Conservation (phyloP, 345 rosid genomes). For the Sapria himalayana region DNA sequence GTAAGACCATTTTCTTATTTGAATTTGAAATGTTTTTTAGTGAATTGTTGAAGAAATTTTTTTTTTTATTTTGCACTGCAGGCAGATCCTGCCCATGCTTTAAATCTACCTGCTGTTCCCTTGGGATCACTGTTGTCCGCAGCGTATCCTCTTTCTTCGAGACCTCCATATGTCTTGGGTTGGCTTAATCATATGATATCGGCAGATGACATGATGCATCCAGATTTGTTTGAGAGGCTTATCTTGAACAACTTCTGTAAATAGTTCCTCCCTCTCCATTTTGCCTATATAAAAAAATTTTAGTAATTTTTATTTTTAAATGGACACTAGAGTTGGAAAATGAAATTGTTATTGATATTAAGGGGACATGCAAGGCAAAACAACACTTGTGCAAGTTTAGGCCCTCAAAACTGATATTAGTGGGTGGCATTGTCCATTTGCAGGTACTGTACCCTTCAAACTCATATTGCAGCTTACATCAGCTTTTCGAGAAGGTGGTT, state of each 20-base stretch:
- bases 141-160: conserved; percentile 65
- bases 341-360: too few relatives aligned
- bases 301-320: too few relatives aligned
- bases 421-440: conserved; percentile 5
- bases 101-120: conserved; percentile 88
- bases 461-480: conserved; percentile 81
- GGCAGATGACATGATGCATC: conserved; percentile 93
- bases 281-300: too few relatives aligned
- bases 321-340: too few relatives aligned
- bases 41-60: conserved; percentile 4
- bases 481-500: conserved; percentile 67
- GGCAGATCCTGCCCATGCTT: conserved; percentile 97
- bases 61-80: conserved; percentile 13
- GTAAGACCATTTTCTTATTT: conserved; percentile 21
- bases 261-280: conserved; percentile 12
- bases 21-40: conserved; percentile 4
- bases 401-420: too few relatives aligned
- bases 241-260: conserved; percentile 81
- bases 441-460: conserved; percentile 87
- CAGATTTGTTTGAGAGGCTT: conserved; percentile 73
- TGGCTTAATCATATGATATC: conserved; percentile 81
- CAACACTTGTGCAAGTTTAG: too few relatives aligned
- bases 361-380: too few relatives aligned
- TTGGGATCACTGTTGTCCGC: conserved; percentile 69
- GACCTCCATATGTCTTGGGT: conserved; percentile 62